These are phyloP conservation scores for Silene latifolia DNA, from an alignment of 148 eudicot species.

Conservation along the genomic window DNA sequence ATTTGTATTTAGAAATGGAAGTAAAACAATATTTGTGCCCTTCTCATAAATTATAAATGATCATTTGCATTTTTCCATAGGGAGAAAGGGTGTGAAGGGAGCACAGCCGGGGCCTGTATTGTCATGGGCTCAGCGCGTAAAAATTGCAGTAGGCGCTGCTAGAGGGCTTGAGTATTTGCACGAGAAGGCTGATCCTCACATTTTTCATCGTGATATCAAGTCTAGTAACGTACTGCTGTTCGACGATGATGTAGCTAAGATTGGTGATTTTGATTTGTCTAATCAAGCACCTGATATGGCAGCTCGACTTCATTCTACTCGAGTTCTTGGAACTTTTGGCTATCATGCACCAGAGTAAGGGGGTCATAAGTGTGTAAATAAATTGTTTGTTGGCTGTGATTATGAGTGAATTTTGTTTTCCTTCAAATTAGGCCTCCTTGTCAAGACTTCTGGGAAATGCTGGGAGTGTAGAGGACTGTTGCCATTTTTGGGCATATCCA, in stretches of 20 bases:
- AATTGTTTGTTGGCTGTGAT: neutral
- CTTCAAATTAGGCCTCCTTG: neutral
- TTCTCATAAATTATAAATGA: neutral
- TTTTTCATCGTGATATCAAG: conserved; percentile 70
- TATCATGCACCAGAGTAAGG: conserved; percentile 96
- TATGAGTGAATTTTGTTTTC: neutral
- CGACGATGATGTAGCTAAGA: conserved; percentile 71
- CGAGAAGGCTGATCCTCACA: conserved; percentile 68
- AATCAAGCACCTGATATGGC: conserved; percentile 95
- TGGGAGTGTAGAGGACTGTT: neutral
- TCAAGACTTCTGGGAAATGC: neutral
- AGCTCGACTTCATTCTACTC: conserved; percentile 85
- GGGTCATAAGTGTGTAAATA: neutral
- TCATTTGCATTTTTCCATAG: conserved; percentile 27
- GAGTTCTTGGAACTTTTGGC: conserved; percentile 86
- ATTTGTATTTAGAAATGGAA: too few relatives aligned
- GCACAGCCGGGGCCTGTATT: conserved; percentile 90
- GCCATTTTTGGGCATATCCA: neutral
- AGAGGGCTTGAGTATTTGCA: conserved; percentile 87
- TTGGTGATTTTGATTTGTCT: conserved; percentile 78
- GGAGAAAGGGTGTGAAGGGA: conserved; percentile 86
- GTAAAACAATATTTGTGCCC: too few relatives aligned
- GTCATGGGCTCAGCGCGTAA: conserved; percentile 75
- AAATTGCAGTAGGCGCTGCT: conserved; percentile 81
- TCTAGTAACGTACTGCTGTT: conserved; percentile 90